Evolutionary conservation across 768 basidiomycete species (phyloP), one percentile per base, ranked within the genome.

Genomic region (Leucocoprinus leucothites): DNA sequence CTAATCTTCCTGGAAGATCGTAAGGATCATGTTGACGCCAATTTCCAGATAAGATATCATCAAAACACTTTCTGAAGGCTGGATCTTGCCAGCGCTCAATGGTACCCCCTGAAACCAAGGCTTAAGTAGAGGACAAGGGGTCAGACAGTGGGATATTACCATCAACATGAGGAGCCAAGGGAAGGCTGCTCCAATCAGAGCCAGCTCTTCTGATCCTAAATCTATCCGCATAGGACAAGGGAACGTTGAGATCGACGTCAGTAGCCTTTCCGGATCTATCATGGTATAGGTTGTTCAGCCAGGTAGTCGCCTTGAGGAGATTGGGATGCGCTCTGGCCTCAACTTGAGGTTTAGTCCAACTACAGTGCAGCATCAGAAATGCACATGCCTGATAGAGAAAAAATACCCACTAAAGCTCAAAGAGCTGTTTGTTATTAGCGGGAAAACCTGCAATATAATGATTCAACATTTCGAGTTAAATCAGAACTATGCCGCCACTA

Each of bases 81-180:
- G 74, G 66, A 66, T 89, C 85, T 67, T 87, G 82, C 86, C 85
- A 87, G 11, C 91, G 76, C 66, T 94, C 91, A 22, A 91, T 82
- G 0, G 81, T 35, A 9, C 53, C 53, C 1, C 53, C 53, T 55
- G 11, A 14, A 31, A 26, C 16, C 24, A 13, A 5, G 21, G 24
- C n/a, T 14, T 1, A 24, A 24, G 4, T 2, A 26, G 21, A 5
- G 28, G 2, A 25, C 22, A 46, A 3, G 8, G 28, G 28, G 13
- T 1, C 16, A 3, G 22, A 26, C 9, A 46, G 4, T 8, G 9
- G 25, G 26, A 2, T 9, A 5, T 11, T n/a, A 75, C 76, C 75
- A 57, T 79, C 77, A 28, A 79, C 58, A 60, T 77, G 69, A 4
- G 72, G 71, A 36, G 70, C 31, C 31, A 31, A 31, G 31, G 31